Evolutionary conservation across 352 stramenopile species (phyloP), one percentile per base, ranked within the genome.

Genomic region (Phytophthora colocasiae): DNA sequence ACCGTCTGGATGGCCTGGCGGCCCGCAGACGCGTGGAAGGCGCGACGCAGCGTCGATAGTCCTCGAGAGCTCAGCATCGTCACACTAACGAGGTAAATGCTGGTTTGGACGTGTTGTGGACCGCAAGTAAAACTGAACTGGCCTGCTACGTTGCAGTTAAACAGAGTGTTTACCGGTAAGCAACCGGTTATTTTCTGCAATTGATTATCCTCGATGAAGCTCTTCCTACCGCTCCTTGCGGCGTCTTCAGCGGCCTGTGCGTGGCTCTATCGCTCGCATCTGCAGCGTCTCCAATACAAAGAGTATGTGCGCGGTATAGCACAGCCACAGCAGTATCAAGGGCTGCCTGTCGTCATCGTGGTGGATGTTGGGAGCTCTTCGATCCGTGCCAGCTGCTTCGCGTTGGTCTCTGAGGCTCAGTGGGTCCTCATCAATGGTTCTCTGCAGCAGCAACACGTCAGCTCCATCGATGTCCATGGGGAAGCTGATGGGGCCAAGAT

Each of bases 341-440:
- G 71, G 14, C 58, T 77, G 22, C 79, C 83, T 22, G 60, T 91
- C 27, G 67, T 81, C 41, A 67, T 98, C 47, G 86, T 95, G 32
- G 70, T 98, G 29, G 96, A 98, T 72, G 80, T 98, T 27, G 96
- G 95, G 56, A 98, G 91, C 73, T 98, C 92, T 15, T 98, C 92
- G 38, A 84, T 98, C 49, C 92, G 95, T 46, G 91, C 90, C 60
- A 97, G 86, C 54, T 93, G 90, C 45, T 98, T 97, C 55, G 77
- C 83, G 11, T 52, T 91, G 4, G 66, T 91, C 15, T 62, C 24
- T 1, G 49, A 49, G 22, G 62, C 43, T 8, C 78, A 91, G 39
- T 94, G 84, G 85, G 73, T 85, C 24, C 67, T 92, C 32, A 58
- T 96, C 24, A 43, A 78, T 3, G 84, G 81, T 0, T 94, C 87